These are phyloP conservation scores for Entomortierella parvispora DNA, from an alignment of 192 early-diverging fungal species.

Conservation along the genomic window DNA sequence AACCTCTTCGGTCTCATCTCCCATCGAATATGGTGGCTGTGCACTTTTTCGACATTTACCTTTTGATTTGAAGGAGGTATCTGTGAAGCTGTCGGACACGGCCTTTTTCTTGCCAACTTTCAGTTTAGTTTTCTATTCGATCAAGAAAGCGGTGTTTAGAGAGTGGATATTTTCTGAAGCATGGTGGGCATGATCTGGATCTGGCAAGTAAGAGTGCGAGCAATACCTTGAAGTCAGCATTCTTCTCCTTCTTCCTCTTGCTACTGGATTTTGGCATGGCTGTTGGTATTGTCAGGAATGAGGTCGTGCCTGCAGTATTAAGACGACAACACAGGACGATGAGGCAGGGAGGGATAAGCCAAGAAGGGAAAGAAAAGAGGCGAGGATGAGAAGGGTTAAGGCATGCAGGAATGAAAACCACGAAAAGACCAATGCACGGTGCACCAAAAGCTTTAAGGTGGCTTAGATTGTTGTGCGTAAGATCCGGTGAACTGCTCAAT, in stretches of 20 bases:
- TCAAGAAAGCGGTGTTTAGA: neutral
- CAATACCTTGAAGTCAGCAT: slow-evolving; percentile 77
- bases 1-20: neutral
- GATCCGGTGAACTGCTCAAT: too few species aligned
- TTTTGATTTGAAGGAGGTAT: slow-evolving; percentile 85
- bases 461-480: too few species aligned
- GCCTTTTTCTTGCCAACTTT: slow-evolving; percentile 92
- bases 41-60: slow-evolving; percentile 51
- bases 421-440: too few species aligned
- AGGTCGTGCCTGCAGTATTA: too few species aligned
- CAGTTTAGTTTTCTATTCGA: slow-evolving; percentile 82
- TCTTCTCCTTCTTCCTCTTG: slow-evolving; percentile 77
- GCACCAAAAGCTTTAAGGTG: too few species aligned
- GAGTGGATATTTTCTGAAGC: neutral
- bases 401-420: too few species aligned
- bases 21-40: neutral
- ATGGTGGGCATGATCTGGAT: neutral
- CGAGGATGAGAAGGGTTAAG: too few species aligned
- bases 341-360: too few species aligned
- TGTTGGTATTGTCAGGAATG: too few species aligned
- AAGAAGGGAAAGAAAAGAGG: too few species aligned
- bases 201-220: neutral
- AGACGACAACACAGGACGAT: too few species aligned
- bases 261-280: slow-evolving; percentile 53
- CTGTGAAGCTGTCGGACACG: slow-evolving; percentile 77